These are phyloP conservation scores for Phytophthora citricola DNA, from an alignment of 352 stramenopile species.

Conservation along the genomic window DNA sequence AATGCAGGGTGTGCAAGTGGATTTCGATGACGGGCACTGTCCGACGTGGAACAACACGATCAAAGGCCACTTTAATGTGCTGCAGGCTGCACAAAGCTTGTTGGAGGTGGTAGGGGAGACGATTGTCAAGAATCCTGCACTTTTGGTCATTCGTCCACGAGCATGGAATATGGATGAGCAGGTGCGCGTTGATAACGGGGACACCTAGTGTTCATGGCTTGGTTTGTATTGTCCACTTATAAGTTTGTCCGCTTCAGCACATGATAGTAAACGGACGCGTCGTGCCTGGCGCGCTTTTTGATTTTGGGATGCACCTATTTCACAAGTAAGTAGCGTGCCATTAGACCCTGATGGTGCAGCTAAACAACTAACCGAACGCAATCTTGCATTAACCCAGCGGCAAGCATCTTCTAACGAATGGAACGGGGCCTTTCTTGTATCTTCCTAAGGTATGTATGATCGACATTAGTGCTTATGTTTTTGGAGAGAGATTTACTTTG, in stretches of 20 bases:
- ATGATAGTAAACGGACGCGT: constrained; percentile 91
- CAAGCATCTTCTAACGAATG: constrained; percentile 72
- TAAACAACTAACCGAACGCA: background rate
- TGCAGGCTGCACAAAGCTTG: constrained; percentile 88
- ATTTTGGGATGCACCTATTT: constrained; percentile 96
- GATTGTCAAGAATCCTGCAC: constrained; percentile 52
- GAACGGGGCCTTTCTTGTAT: constrained; percentile 94
- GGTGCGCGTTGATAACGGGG: constrained; percentile 30
- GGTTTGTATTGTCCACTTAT: background rate
- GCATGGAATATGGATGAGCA: constrained; percentile 97
- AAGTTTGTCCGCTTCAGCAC: constrained; percentile 51
- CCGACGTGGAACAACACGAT: constrained; percentile 95
- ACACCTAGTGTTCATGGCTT: background rate
- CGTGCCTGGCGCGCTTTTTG: constrained; percentile 92
- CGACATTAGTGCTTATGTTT: background rate
- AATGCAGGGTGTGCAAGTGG: constrained; percentile 68
- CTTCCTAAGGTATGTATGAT: constrained; percentile 81
- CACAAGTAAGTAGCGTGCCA: constrained; percentile 82
- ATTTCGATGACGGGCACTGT: constrained; percentile 82
- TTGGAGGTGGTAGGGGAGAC: constrained; percentile 36
- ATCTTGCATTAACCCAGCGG: constrained; percentile 43
- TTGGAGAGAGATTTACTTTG: background rate
- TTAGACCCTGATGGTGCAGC: background rate
- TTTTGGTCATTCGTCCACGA: constrained; percentile 93
- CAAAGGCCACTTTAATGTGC: constrained; percentile 92